A percentile compares a stretch with the other conserved stretches of the same genome.
phyloP scores from a whole-genome alignment of 805 yeast genomes.

The Saturnispora dispora region DNA sequence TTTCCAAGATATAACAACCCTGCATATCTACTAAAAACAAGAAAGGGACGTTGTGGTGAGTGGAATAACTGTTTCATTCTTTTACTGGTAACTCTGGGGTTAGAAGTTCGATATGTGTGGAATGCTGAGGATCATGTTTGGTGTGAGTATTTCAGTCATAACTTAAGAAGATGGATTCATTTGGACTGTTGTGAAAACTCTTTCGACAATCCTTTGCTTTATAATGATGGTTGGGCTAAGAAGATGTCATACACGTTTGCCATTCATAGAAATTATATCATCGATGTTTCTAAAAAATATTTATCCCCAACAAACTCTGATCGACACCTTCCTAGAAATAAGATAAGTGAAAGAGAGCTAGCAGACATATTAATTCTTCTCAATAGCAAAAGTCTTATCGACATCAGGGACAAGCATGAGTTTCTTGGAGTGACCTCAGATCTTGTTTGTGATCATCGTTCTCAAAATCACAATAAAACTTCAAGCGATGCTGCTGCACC shows the following conservation, averaged over 20 bases:
- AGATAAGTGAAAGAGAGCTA: constrained; percentile 34
- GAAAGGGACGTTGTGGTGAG: constrained; percentile 87
- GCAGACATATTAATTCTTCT: constrained; percentile 27
- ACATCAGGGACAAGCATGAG: not conserved
- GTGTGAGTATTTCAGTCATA: constrained; percentile 75
- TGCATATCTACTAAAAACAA: constrained; percentile 44
- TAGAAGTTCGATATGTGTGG: constrained; percentile 68
- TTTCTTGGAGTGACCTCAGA: constrained; percentile 6
- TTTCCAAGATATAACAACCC: constrained; percentile 78
- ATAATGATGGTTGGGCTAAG: constrained; percentile 86
- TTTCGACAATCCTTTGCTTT: constrained; percentile 71
- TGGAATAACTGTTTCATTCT: constrained; percentile 84
- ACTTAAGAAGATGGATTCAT: constrained; percentile 70
- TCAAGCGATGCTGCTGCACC: constrained; percentile 30
- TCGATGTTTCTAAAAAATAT: constrained; percentile 66
- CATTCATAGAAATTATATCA: constrained; percentile 47
- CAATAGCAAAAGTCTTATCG: constrained; percentile 21
- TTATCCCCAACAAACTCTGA: constrained; percentile 30
- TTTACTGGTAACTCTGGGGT: constrained; percentile 56
- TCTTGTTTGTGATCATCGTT: constrained; percentile 7
- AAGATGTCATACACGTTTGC: constrained; percentile 85
- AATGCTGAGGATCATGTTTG: constrained; percentile 92
- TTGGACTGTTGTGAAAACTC: constrained; percentile 83
- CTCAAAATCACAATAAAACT: constrained; percentile 1
- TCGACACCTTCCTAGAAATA: constrained; percentile 39